Evolutionary conservation across 768 basidiomycete species (phyloP), one percentile per base, ranked within the genome.

Genomic region (Kwoniella newhampshirensis): DNA sequence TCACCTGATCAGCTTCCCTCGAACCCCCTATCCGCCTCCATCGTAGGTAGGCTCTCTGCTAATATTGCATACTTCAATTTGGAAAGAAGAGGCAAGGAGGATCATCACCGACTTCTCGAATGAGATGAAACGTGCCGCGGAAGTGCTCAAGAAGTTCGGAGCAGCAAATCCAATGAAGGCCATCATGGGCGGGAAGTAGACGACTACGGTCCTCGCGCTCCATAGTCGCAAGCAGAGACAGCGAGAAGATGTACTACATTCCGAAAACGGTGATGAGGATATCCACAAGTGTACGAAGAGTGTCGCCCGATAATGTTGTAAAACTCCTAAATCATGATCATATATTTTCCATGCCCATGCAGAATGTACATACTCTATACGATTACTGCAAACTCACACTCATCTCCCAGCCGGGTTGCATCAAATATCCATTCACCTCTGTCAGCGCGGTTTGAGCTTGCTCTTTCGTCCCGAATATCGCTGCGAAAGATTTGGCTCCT

Each of bases 381-480:
- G 9, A 23, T 35, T 55, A 66, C 45, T 62, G 56, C 20, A 68
- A 40, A 40, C 60, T 66, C 28, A 73, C 71, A 20, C 59, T 59
- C 71, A 75, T 73, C 37, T 60, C 58, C 71, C 73, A 73, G 32
- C 68, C 71, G 2, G 71, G 69, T 46, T 92, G 91, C 67, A 96
- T 80, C 37, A 86, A 81, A 76, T 91, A 96, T 48, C 88, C 87
- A 75, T 94, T 85, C 61, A 92, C 77, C 13, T 87, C 89, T 49
- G 87, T 85, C 79, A 86, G 88, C 36, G 92, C 92, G 4, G 82
- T 82, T 15, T 83, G 78, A 17, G 90, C 89, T 23, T 88, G 81
- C 53, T 86, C 86, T 9, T 85, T 77, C 2, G 83, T 82, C 67
- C 90, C 89, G 77, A 88, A 97, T 23, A 83, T 73, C 20, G 88